Evolutionary conservation across 495 filamentous ascomycete genomes (phyloP), one percentile per base, ranked within the genome.

Genomic region (Patellaria atrata): DNA sequence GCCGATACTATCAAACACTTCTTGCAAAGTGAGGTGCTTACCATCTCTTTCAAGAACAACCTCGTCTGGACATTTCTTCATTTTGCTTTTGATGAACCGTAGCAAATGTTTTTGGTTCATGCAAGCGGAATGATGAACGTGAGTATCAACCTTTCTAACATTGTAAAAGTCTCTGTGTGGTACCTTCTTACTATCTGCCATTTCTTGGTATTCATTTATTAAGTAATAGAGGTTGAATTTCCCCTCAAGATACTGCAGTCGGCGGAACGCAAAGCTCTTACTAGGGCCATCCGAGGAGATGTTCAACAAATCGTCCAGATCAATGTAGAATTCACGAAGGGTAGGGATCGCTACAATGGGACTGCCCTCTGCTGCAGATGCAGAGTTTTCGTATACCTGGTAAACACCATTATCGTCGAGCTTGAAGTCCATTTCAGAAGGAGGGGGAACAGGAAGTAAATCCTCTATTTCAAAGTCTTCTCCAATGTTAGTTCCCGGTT

Each of bases 21-120:
- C 83, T 37, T 70, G 71, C 30, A 97, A 59, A 3, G 89, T 94
- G 48, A 97, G 59, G 54, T 91, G 71, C 57, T 87, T 93, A 33
- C 82, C 86, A 60, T 97, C 91, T 47, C 89, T 70, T 54, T 75
- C 93, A 35, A 96, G 68, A 12, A 97, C 89, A 22, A 86, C 75
- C 61, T 97, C 89, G 52, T 94, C 79, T 3, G 83, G 85, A 4
- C 66, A 87, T 53, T 91, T 96, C 67, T 94, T 93, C 80, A 97
- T 93, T 59, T 94, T 96, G 62, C 82, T 92, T 57, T 97, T 97
- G 59, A 97, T 97, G 57, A 96, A 97, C 24, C 89, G 80, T 40
- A 97, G 65, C 26, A 97, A 62, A 65, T 97, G 89, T 52, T 97
- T 97, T 61, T 96, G 89, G 55, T 96, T 97, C 89, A 97, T 97